Base-by-base conservation (phyloP, 2,329 filamentous ascomycete species). In the Botrytis pseudocinerea region DNA sequence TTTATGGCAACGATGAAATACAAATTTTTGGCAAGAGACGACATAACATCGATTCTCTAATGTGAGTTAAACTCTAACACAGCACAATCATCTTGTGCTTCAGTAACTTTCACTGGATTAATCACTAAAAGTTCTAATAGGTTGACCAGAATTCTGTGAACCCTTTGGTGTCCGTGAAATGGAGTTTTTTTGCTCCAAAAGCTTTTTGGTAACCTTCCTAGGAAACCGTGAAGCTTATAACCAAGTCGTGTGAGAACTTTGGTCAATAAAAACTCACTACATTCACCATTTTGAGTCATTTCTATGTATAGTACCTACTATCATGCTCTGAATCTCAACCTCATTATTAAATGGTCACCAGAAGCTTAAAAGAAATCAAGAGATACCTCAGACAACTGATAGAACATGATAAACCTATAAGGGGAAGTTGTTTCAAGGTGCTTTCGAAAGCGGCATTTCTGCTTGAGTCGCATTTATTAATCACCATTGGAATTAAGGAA, bases 391-490 rank as follows among this genome's bases (percentile, higher is more conserved):
- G 10, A 25, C 22, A 4, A 3, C 4, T 25, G 7, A 57, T 28
- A 18, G 2, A 57, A 28, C n/a, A n/a, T n/a, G n/a, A n/a, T n/a
- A n/a, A n/a, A n/a, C n/a, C n/a, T n/a, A n/a, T n/a, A n/a, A n/a
- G 12, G 4, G n/a, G 6, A 57, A 18, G 2, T 28, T 18, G 18
- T 28, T 18, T 28, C n/a, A 28, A 8, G 5, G 0, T 57, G 28
- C n/a, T 28, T 57, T 57, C n/a, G 2, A 4, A n/a, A 5, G 48
- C 25, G 10, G 25, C 10, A 8, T 48, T 1, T 48, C 7, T 0
- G 0, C 46, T 22, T 0, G 0, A 48, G 20, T 25, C 0, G 1
- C 1, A 0, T 25, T 0, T 4, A 4, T 12, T 25, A 4, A 48
- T 6, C 46, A 57, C 7, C n/a, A n/a, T 57, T 7, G n/a, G 0